Percentiles rank a stretch among this genome's conserved stretches.
Conservation (phyloP, 2,329 filamentous ascomycete species). For the Daldinia sp. region DNA sequence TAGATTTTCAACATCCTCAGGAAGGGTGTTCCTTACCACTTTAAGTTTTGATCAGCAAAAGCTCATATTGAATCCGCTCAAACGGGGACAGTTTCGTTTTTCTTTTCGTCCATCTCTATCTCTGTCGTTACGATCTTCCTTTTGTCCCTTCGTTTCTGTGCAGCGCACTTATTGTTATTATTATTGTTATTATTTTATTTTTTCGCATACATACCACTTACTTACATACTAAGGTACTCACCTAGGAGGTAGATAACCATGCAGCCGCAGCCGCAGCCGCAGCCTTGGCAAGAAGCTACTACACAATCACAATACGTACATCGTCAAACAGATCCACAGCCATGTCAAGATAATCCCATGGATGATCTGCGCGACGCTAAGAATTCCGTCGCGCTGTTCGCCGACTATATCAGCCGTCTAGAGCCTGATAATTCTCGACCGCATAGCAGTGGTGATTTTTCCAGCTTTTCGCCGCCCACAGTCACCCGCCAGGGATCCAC, state of each 20-base stretch:
- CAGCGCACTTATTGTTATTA: conserved; percentile 5
- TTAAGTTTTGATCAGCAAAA: conserved; percentile 16
- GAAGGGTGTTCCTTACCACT: conserved; percentile 18
- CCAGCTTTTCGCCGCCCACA: conserved; percentile 1
- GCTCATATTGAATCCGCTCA: background rate
- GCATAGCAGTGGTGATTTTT: background rate
- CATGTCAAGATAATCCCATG: conserved; percentile 31
- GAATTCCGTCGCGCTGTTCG: conserved; percentile 36
- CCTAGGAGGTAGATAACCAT: conserved; percentile 23
- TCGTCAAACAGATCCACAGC: background rate
- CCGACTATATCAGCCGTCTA: conserved; percentile 36
- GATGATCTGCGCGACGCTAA: conserved; percentile 41
- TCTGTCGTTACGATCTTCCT: too few relatives aligned
- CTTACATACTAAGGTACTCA: too few relatives aligned
- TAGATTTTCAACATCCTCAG: conserved; percentile 14
- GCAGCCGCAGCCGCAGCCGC: too few relatives aligned
- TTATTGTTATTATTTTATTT: too few relatives aligned
- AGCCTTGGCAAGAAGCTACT: conserved; percentile 3
- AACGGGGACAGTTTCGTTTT: background rate
- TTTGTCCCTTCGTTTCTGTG: background rate
- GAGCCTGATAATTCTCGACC: conserved; percentile 18
- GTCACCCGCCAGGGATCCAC: conserved; percentile 33
- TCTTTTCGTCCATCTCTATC: conserved; percentile 4
- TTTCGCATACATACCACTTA: background rate
- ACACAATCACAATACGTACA: background rate